Evolutionary conservation across 1,139 yeast species (phyloP).

Genomic region (Kluyveromyces sp.): DNA sequence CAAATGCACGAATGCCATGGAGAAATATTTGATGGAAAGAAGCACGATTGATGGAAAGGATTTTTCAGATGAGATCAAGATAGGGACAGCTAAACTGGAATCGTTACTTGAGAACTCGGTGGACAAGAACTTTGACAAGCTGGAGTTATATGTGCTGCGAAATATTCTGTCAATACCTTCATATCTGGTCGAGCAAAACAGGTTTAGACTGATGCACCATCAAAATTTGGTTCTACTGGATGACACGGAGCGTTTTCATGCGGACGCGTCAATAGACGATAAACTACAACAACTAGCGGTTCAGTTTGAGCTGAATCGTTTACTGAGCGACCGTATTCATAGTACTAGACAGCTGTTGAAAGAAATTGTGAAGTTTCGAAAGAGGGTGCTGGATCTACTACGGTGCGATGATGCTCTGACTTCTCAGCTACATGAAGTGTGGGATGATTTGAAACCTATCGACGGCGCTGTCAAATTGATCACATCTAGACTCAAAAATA

Average conservation of each 20-base stretch:
- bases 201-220: slow-evolving; percentile 65
- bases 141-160: slow-evolving; percentile 74
- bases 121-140: slow-evolving; percentile 81
- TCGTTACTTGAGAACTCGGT: slow-evolving; percentile 68
- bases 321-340: slow-evolving; percentile 14
- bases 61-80: slow-evolving; percentile 47
- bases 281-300: slow-evolving; percentile 15
- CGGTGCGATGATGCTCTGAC: slow-evolving; percentile 2
- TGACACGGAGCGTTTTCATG: background rate
- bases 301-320: slow-evolving; percentile 16
- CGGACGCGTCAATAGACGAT: slow-evolving; percentile 2
- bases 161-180: slow-evolving; percentile 68
- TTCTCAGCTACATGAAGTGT: slow-evolving; percentile 16
- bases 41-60: slow-evolving; percentile 18
- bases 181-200: slow-evolving; percentile 61
- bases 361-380: slow-evolving; percentile 18
- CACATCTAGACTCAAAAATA: slow-evolving; percentile 20
- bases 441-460: slow-evolving; percentile 23
- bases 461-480: slow-evolving; percentile 26
- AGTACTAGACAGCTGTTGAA: slow-evolving; percentile 12
- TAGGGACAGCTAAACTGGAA: slow-evolving; percentile 78
- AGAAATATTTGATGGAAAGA: slow-evolving; percentile 47
- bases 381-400: slow-evolving; percentile 12
- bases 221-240: slow-evolving; percentile 38
- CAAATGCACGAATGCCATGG: slow-evolving; percentile 76